These are phyloP conservation scores for Isatis tinctoria DNA, from an alignment of 345 rosid species.

Conservation along the genomic window DNA sequence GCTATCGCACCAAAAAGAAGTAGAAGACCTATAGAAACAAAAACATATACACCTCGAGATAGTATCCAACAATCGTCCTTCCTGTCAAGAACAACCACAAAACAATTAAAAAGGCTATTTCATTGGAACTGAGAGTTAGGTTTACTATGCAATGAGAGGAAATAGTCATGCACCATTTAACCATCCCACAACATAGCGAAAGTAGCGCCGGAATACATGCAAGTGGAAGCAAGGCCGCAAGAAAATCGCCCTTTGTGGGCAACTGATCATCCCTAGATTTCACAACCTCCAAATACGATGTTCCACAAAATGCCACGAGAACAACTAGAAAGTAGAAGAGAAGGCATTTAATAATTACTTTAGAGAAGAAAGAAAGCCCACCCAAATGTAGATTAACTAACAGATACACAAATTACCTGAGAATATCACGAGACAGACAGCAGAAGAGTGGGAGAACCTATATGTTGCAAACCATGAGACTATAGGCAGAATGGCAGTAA, in stretches of 20 bases:
- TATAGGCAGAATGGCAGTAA: constrained; percentile 90
- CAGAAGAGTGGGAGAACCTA: constrained; percentile 89
- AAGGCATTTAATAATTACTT: background rate
- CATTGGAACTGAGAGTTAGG: background rate
- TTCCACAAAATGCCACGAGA: constrained; percentile 91
- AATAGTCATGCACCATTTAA: constrained; percentile 69
- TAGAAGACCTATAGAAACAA: constrained; percentile 82
- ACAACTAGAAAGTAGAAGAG: constrained; percentile 56
- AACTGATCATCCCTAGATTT: constrained; percentile 79
- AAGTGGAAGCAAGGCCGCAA: constrained; percentile 96
- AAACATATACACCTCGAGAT: constrained; percentile 81
- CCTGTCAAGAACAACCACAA: constrained; percentile 53
- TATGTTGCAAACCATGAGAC: constrained; percentile 97
- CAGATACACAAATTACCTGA: constrained; percentile 49
- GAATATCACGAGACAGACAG: constrained; percentile 73
- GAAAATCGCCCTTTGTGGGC: constrained; percentile 87
- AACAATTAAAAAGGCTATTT: constrained; percentile 12
- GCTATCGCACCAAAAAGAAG: constrained; percentile 93
- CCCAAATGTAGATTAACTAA: background rate
- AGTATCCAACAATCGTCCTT: constrained; percentile 97
- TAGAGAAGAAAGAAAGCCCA: constrained; percentile 12
- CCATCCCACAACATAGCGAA: constrained; percentile 83
- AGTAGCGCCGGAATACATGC: constrained; percentile 90
- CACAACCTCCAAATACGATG: constrained; percentile 87
- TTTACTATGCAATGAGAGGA: constrained; percentile 18